Conservation (phyloP, 2,329 filamentous ascomycete species). For the Oidium heveae region DNA sequence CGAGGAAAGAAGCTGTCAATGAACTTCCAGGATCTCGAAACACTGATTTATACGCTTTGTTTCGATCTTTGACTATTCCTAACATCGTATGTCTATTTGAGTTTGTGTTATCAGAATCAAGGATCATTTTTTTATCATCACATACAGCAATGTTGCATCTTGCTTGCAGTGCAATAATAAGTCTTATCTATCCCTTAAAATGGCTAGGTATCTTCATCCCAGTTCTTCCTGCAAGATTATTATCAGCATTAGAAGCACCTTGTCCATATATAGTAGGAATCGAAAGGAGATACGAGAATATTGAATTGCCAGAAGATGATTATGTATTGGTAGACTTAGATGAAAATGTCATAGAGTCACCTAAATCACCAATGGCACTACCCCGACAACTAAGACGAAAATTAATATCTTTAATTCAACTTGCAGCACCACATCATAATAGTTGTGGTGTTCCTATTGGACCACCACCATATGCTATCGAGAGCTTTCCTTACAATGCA, state of each 20-base stretch:
- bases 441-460: slow-evolving; percentile 70
- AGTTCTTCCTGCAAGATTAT: slow-evolving; percentile 59
- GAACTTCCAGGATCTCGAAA: slow-evolving; percentile 81
- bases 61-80: slow-evolving; percentile 67
- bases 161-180: slow-evolving; percentile 65
- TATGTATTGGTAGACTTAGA: slow-evolving; percentile 90
- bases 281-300: slow-evolving; percentile 68
- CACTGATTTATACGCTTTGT: slow-evolving; percentile 78
- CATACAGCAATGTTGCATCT: slow-evolving; percentile 92
- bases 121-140: slow-evolving; percentile 87
- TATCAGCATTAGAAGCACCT: slow-evolving; percentile 79
- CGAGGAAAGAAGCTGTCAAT: slow-evolving; percentile 75
- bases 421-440: slow-evolving; percentile 72
- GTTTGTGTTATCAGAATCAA: slow-evolving; percentile 75
- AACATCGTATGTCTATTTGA: slow-evolving; percentile 88
- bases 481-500: slow-evolving; percentile 73
- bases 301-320: slow-evolving; percentile 78
- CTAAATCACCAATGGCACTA: slow-evolving; percentile 47
- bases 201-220: slow-evolving; percentile 93
- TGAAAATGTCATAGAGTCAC: slow-evolving; percentile 70
- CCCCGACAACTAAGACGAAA: slow-evolving; percentile 81
- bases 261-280: slow-evolving; percentile 96
- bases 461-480: slow-evolving; percentile 75
- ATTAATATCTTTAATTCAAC: slow-evolving; percentile 62
- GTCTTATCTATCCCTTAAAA: slow-evolving; percentile 67